These are phyloP conservation scores for Cryptosporidium sp. DNA, from an alignment of 169 alveolate genomes.

Conservation along the genomic window DNA sequence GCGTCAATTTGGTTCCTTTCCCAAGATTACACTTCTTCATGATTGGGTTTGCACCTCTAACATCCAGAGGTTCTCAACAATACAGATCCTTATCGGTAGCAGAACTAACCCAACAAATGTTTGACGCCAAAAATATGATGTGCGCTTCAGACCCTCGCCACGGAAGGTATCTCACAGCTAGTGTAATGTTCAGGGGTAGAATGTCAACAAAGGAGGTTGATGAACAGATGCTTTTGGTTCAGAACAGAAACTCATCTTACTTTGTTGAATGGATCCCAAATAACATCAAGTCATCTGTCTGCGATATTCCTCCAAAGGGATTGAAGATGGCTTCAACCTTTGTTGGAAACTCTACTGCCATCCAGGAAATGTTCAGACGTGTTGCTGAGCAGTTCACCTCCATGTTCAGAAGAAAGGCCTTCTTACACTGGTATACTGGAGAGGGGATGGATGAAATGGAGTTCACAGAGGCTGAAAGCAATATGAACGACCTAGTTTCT, in stretches of 20 bases:
- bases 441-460: constrained; percentile 99
- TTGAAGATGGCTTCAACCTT: constrained; percentile 97
- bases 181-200: constrained; percentile 99
- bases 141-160: constrained; percentile 99
- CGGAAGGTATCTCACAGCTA: constrained; percentile 98
- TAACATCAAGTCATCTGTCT: constrained; percentile 96
- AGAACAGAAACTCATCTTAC: constrained; percentile 97
- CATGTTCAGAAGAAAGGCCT: constrained; percentile 98
- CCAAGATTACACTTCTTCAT: constrained; percentile 98
- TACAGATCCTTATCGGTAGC: constrained; percentile 98
- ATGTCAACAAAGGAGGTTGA: constrained; percentile 99
- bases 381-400: constrained; percentile 98
- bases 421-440: constrained; percentile 98
- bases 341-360: constrained; percentile 98
- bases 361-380: constrained; percentile 97
- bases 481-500: constrained; percentile 96
- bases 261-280: constrained; percentile 99
- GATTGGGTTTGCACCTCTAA: constrained; percentile 98
- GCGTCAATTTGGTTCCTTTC: constrained; percentile 98
- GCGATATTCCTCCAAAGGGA: constrained; percentile 99
- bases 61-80: constrained; percentile 98
- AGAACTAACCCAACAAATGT: constrained; percentile 99
- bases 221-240: constrained; percentile 98
- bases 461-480: constrained; percentile 98
- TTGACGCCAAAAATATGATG: constrained; percentile 99